Evolutionary conservation across 2,329 filamentous ascomycete genomes (phyloP).

Genomic region (Raffaelea deltoideospora): DNA sequence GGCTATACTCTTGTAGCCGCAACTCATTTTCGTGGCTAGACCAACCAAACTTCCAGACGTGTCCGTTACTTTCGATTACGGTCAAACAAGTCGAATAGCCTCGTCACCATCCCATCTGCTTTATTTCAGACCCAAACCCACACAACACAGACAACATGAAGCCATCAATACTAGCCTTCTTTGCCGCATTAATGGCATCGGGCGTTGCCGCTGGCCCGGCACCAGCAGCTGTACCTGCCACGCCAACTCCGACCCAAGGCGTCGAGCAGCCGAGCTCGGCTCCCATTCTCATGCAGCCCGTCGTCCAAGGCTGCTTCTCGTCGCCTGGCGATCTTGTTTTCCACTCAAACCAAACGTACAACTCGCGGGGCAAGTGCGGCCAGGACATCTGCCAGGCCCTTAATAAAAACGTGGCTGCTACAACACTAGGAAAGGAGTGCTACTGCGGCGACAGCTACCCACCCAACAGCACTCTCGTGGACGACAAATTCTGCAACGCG

Average conservation of each 20-base stretch:
- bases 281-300: slow-evolving; percentile 21
- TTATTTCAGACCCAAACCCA: not conserved
- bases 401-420: slow-evolving; percentile 42
- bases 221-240: slow-evolving; percentile 5
- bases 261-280: slow-evolving; percentile 22
- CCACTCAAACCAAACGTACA: slow-evolving; percentile 14
- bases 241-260: slow-evolving; percentile 7
- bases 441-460: slow-evolving; percentile 61
- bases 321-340: slow-evolving; percentile 23
- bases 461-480: slow-evolving; percentile 33
- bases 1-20: too few relatives aligned
- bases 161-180: slow-evolving; percentile 6
- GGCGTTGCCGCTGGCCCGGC: slow-evolving; percentile 2
- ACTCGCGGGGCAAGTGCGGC: slow-evolving; percentile 28
- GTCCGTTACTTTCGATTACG: not conserved
- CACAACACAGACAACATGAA: slow-evolving; percentile 6
- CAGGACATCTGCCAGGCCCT: slow-evolving; percentile 21
- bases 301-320: slow-evolving; percentile 36
- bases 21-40: too few relatives aligned
- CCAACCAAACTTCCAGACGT: not conserved
- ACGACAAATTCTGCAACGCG: slow-evolving; percentile 46
- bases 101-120: not conserved
- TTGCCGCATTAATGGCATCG: slow-evolving; percentile 4
- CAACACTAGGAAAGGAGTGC: slow-evolving; percentile 48
- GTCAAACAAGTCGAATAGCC: not conserved